Evolutionary conservation across 2,329 filamentous ascomycete genomes (phyloP).

Genomic region (Ceratocystiopsis brevicomis): DNA sequence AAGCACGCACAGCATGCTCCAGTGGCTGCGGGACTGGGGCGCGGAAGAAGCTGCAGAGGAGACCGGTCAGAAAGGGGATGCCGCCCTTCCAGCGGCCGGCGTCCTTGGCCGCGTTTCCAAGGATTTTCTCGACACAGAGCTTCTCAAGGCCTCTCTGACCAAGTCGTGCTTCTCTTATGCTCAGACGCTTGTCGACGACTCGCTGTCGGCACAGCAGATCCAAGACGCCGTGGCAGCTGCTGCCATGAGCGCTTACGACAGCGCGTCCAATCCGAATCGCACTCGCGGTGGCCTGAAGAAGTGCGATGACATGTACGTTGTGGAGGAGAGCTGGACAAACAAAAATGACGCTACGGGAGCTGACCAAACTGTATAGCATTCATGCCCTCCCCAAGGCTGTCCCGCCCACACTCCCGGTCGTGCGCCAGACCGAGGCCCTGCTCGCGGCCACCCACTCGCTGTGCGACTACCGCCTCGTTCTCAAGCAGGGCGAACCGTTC

Average conservation of each 20-base stretch:
- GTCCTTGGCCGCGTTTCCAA: slow-evolving; percentile 40
- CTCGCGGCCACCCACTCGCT: slow-evolving; percentile 56
- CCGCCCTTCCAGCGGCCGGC: slow-evolving; percentile 19
- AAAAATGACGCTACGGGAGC: no score
- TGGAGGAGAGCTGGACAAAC: no score
- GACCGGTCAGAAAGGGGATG: not conserved
- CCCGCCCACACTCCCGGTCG: slow-evolving; percentile 27
- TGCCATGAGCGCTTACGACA: slow-evolving; percentile 57
- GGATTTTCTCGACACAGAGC: slow-evolving; percentile 47
- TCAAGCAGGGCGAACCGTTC: slow-evolving; percentile 66
- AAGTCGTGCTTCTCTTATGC: slow-evolving; percentile 24
- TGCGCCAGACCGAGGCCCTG: slow-evolving; percentile 40
- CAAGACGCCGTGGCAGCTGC: slow-evolving; percentile 42
- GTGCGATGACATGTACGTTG: slow-evolving; percentile 51
- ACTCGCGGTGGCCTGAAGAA: slow-evolving; percentile 60
- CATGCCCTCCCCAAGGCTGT: slow-evolving; percentile 44
- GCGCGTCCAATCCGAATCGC: slow-evolving; percentile 63
- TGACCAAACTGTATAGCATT: slow-evolving; percentile 25
- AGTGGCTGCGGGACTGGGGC: slow-evolving; percentile 62
- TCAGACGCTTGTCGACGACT: no score
- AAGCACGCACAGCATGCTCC: slow-evolving; percentile 39
- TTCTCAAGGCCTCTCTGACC: slow-evolving; percentile 47
- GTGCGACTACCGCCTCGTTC: slow-evolving; percentile 55
- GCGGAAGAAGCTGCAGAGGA: slow-evolving; percentile 20
- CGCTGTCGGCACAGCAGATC: slow-evolving; percentile 30